Base-by-base conservation (phyloP, 169 alveolate genomes). In the Cryptosporidium felis region DNA sequence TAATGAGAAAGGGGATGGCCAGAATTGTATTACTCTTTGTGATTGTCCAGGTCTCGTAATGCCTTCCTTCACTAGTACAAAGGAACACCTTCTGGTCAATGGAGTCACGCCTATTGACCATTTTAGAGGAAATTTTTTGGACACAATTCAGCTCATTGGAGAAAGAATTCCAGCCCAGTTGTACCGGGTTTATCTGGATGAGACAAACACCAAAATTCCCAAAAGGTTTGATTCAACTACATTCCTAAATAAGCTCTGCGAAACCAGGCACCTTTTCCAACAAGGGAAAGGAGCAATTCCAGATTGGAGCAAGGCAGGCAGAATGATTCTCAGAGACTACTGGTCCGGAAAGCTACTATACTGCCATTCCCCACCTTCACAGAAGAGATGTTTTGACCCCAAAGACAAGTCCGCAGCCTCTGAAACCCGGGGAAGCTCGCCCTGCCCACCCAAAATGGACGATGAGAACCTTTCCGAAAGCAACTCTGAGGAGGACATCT, bases 41-140 rank as follows among this genome's bases (percentile, higher is more conserved):
- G 99, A 97, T 89, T 97, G 99, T 82, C 98, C 98, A 21, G 99
- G 99, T 9, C 91, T 98, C 21, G 98, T 98, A 18, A 97, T 98
- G 80, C 99, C 99, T n/a, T 93, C 96, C 21, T 92, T 97, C 49
- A 97, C 98, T 21, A 88, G 96, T 38, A 94, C 98, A 23, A 97
- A 97, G 90, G 98, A 97, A 46, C 99, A 97, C 89, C 95, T 98
- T 94, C 92, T 96, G 58, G 93, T 96, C 38, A 96, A 97, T 91
- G 99, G 99, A 5, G 99, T 98, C 4, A 92, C 93, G 41, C 98
- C 99, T 12, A 95, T 98, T 36, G 98, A 98, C 74, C 98, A 97
- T 42, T 92, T 96, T 80, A 95, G 95, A 67, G 97, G 97, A 51
- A 97, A 97, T 79, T 91, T 92, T 80, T 61, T 93, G 32, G 80